Evolutionary conservation across 495 filamentous ascomycete species (phyloP), one percentile per base, ranked within the genome.

Genomic region (Rusavskia elegans): DNA sequence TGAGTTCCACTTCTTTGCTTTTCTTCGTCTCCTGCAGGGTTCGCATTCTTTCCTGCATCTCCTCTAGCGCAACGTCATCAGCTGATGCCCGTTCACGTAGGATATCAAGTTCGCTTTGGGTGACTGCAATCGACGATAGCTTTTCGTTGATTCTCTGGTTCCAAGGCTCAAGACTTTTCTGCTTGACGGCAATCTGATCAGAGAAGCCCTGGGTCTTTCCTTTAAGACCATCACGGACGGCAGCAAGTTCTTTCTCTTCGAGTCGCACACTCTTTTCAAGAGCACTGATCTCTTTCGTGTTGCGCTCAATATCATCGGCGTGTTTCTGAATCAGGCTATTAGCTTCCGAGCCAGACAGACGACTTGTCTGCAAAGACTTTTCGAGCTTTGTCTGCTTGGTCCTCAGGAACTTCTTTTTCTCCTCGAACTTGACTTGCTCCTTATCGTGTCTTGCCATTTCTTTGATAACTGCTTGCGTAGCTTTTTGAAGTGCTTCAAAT

Each of bases 61-160:
- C 90, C 58, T 89, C 80, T 1, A 94, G 71, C 16, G 89, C 81
- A 11, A 86, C 79, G 19, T 84, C 80, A 21, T 87, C 87, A 38
- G 92, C 83, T 59, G 89, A 95, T 42, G 84, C 83, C 57, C 84
- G 85, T 63, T 97, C 90, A 25, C 79, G 76, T 4, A 97, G 71
- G 54, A 98, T 96, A 45, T 92, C 82, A 50, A 96, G 77, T 66
- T 98, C 92, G 63, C 85, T 90, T 63, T 94, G 85, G 4, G 92
- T 87, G 27, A 98, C 89, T 14, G 92, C 90, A 59, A 95, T 90
- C 9, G 85, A 78, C 2, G 88, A 95, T 57, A 87, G 84, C 64
- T 95, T 97, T 63, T 92, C 78, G 61, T 94, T 97, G 70, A 98
- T 89, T 68, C 89, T 95, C 48, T 85, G 87, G 52, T 87, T 89